Conservation (phyloP, 2,329 filamentous ascomycete species). For the Alternaria longipes region DNA sequence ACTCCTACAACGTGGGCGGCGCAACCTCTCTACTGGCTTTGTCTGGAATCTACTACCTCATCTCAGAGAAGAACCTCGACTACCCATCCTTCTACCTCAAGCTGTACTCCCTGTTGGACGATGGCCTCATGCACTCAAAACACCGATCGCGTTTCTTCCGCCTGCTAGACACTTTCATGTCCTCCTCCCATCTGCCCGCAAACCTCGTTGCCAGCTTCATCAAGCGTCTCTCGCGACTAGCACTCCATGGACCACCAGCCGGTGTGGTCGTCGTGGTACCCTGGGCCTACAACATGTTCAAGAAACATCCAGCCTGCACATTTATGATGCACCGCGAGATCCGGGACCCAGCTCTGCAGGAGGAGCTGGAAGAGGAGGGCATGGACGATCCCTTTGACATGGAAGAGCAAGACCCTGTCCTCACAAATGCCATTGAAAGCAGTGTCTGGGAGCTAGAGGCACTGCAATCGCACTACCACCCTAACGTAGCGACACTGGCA, state of each 20-base stretch:
- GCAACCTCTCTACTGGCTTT: constrained; percentile 87
- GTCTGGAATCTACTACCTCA: constrained; percentile 93
- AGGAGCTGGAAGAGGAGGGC: constrained; percentile 67
- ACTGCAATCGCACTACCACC: constrained; percentile 92
- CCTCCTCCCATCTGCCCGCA: constrained; percentile 90
- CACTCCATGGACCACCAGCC: constrained; percentile 87
- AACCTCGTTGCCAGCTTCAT: constrained; percentile 93
- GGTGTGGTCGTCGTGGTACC: constrained; percentile 90
- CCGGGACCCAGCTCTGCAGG: constrained; percentile 66
- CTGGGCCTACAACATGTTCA: constrained; percentile 95
- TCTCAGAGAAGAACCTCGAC: constrained; percentile 91
- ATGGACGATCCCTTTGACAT: constrained; percentile 80
- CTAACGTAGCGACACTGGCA: constrained; percentile 92
- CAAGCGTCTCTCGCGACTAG: constrained; percentile 86
- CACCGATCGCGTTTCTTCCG: constrained; percentile 94
- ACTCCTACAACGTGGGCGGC: constrained; percentile 87
- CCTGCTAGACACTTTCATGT: constrained; percentile 87
- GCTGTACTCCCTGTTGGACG: constrained; percentile 90
- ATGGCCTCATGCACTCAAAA: constrained; percentile 88
- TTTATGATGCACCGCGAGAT: constrained; percentile 92
- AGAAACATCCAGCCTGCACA: constrained; percentile 86
- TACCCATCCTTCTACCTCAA: constrained; percentile 95
- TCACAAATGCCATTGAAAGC: constrained; percentile 87
- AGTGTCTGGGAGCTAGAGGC: constrained; percentile 95
- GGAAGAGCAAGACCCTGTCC: constrained; percentile 80